Evolutionary conservation across 1,284 basidiomycete species (phyloP), one percentile per base, ranked within the genome.

Genomic region (Pseudozyma tsukubaensis): DNA sequence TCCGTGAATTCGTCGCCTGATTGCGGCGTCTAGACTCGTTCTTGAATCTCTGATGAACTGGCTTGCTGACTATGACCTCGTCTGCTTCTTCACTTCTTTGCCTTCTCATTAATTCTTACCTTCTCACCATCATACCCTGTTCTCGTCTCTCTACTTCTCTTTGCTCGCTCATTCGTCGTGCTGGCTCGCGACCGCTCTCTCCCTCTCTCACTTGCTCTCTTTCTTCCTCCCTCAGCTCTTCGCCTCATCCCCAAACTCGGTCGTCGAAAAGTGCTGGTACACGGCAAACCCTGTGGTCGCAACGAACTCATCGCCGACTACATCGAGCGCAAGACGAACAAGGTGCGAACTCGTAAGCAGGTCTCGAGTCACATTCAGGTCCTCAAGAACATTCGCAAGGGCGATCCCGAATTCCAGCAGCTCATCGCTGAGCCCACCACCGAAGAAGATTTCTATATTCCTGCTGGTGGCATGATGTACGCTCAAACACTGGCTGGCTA

Each of bases 301-400:
- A 88, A 88, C 77, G 87, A 88, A 76, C 84, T 88, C 47, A 87
- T 88, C 70, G 86, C 86, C 29, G 84, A 86, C 64, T 87, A 87
- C 66, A 86, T 87, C 51, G 80, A 85, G 21, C 83, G 87, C 40
- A 85, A 85, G 59, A 87, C 87, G 5, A 84, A 80, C 65, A 82
- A 83, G 69, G 61, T 65, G 37, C 77, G 84, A 36, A 80, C 79
- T 32, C 75, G 83, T 36, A 85, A 85, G 68, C 83, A 85, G 61
- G 83, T 85, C 49, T 84, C 83, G 53, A 83, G 81, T 62, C 84
- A 85, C 50, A 85, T 85, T 29, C 84, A 85, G 67, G 84, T 85
- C 35, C 77, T 85, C 80, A 72, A 85, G 79, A 71, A 81, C 69
- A 77, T 85, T 48, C 77, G 83, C 56, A 83, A 83, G 54, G 77